Percentiles rank a stretch among this genome's conserved stretches.
Evolutionary conservation across 2,329 filamentous ascomycete genomes (phyloP).

Genomic region (Alternaria incomplexa): DNA sequence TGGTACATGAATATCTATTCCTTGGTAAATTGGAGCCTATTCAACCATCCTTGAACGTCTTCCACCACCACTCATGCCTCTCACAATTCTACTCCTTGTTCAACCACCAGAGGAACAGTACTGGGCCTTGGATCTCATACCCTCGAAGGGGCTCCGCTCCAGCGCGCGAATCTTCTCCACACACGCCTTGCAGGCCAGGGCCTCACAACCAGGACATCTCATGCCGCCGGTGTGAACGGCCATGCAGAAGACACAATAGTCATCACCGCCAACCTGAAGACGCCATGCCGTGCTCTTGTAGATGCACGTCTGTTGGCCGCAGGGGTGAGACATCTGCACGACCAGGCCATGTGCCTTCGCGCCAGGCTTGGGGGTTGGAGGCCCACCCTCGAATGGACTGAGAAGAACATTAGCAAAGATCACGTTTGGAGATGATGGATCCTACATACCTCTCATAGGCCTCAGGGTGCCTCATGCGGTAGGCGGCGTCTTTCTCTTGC

Average conservation of each 20-base stretch:
- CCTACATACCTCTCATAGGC: conserved; percentile 1
- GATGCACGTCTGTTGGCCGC: conserved; percentile 4
- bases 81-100: neutral
- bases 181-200: conserved; percentile 18
- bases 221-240: neutral
- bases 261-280: neutral
- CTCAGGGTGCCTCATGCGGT: conserved; percentile 9
- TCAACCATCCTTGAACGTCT: neutral
- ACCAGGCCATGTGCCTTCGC: conserved; percentile 9
- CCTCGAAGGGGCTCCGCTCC: conserved; percentile 1
- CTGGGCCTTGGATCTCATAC: neutral
- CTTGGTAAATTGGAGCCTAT: neutral
- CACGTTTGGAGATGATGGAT: neutral
- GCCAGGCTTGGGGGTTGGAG: neutral
- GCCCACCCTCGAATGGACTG: neutral
- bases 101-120: conserved; percentile 3
- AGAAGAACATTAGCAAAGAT: neutral
- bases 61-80: neutral
- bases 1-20: neutral
- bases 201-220: conserved; percentile 20
- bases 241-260: conserved; percentile 20
- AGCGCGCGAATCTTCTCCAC: neutral
- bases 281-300: neutral
- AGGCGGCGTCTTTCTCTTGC: neutral
- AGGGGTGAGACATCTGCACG: conserved; percentile 17